Base-by-base conservation (phyloP, 2,329 filamentous ascomycete species). In the Myrmaecium sp. region DNA sequence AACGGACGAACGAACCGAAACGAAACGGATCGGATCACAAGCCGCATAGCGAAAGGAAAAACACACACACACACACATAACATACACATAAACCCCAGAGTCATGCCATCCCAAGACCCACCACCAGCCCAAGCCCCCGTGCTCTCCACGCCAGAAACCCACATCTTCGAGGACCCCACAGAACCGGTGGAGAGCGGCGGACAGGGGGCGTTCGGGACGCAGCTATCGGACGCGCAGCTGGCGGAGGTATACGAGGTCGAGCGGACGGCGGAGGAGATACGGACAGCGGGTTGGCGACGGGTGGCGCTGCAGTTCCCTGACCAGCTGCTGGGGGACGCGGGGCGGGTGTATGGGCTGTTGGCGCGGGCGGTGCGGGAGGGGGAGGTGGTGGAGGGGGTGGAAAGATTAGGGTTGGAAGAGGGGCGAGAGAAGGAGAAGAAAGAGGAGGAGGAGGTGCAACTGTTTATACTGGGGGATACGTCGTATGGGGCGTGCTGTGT, bases 401-500 rank as follows among this genome's bases (percentile, higher is more conserved):
- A 22, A 12, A n/a, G 12, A 6, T 14, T 25, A n/a, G 30, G 12
- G n/a, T 5, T 9, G n/a, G 11, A 22, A 6, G 6, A 22, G 15
- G 8, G 8, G 26, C 15, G 12, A 5, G 26, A 6, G 7, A n/a
- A 20, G 7, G 21, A 13, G 21, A 13, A 23, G 12, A 26, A 32
- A 2, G 35, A 43, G 18, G 38, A 52, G 2, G 44, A 50, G 6
- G 56, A 52, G 22, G 52, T 55, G 29, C 53, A 62, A 34, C 61
- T 95, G 27, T 92, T 79, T 40, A 84, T 98, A 33, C 60, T 98
- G 11, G 89, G 77, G 17, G 89, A 98, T 51, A 95, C 89, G 3
- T 94, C 86, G 2, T 98, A 95, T 52, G 91, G 89, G 32, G 76
- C 86, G 0, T 98, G 89, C 55, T 98, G 89, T 44, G 84, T 95